Evolutionary conservation across 2,329 filamentous ascomycete species (phyloP).

Genomic region (Aspergillus floridensis): DNA sequence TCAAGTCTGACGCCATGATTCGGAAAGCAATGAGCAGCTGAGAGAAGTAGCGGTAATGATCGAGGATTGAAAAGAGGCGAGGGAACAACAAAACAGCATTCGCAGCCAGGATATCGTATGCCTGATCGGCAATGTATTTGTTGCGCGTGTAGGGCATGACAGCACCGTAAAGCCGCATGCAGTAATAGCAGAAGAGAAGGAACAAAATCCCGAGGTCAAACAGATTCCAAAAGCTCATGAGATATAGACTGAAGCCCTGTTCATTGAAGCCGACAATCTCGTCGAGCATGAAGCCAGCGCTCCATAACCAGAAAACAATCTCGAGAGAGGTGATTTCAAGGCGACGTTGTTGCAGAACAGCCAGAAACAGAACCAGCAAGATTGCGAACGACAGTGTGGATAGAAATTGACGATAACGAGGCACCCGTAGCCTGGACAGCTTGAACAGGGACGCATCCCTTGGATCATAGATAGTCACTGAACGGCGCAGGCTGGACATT

Average conservation of each 20-base stretch:
- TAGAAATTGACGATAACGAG: slow-evolving; percentile 85
- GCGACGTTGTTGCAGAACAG: slow-evolving; percentile 73
- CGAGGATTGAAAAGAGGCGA: slow-evolving; percentile 85
- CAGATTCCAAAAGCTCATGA: slow-evolving; percentile 97
- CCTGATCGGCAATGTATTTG: slow-evolving; percentile 73
- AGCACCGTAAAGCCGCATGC: slow-evolving; percentile 82
- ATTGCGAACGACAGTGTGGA: slow-evolving; percentile 85
- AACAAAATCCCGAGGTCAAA: slow-evolving; percentile 89
- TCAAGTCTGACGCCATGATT: slow-evolving; percentile 86
- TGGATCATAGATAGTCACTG: slow-evolving; percentile 85
- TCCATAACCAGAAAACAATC: slow-evolving; percentile 96
- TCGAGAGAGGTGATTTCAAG: slow-evolving; percentile 79
- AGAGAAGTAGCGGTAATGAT: slow-evolving; percentile 95
- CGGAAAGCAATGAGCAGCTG: slow-evolving; percentile 91
- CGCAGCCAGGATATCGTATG: slow-evolving; percentile 90
- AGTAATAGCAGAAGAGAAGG: slow-evolving; percentile 83
- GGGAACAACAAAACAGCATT: slow-evolving; percentile 88
- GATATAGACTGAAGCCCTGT: slow-evolving; percentile 92
- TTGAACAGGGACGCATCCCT: slow-evolving; percentile 88
- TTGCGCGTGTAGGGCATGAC: slow-evolving; percentile 70
- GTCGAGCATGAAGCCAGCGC: slow-evolving; percentile 92
- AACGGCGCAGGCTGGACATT: slow-evolving; percentile 52
- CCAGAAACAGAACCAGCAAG: slow-evolving; percentile 78
- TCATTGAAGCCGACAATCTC: slow-evolving; percentile 96
- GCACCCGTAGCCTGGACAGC: slow-evolving; percentile 83